Percentiles rank a stretch among this genome's conserved stretches.
phyloP scores from a whole-genome alignment of 495 filamentous ascomycete species.

The Podospora bellae-mahoneyi region DNA sequence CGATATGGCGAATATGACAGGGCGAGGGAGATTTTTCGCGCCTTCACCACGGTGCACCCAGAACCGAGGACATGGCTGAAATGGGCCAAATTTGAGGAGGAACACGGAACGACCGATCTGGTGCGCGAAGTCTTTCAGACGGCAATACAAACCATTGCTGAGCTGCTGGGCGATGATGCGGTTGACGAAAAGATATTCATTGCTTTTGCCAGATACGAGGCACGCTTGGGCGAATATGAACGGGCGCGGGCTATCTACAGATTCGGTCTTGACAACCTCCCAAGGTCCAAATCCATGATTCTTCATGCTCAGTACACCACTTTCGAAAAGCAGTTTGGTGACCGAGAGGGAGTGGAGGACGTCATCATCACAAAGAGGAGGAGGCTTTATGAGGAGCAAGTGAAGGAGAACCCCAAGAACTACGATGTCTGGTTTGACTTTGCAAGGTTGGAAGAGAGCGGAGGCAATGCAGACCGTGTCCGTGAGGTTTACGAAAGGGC shows the following conservation, averaged over 20 bases:
- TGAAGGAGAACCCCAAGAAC: constrained; percentile 88
- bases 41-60: constrained; percentile 90
- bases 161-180: constrained; percentile 89
- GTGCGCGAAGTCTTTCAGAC: constrained; percentile 89
- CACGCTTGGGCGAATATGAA: constrained; percentile 92
- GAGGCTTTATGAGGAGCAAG: constrained; percentile 89
- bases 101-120: constrained; percentile 82
- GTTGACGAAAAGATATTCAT: constrained; percentile 96
- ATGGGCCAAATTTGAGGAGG: constrained; percentile 96
- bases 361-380: constrained; percentile 91
- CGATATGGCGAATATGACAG: constrained; percentile 85
- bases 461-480: constrained; percentile 73
- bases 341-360: constrained; percentile 89
- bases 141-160: constrained; percentile 86
- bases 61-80: constrained; percentile 98
- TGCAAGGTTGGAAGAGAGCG: constrained; percentile 81
- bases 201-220: constrained; percentile 87
- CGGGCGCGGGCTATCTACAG: constrained; percentile 95
- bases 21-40: constrained; percentile 79
- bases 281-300: constrained; percentile 76
- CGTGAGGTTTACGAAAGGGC: constrained; percentile 94
- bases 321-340: constrained; percentile 97
- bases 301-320: constrained; percentile 93
- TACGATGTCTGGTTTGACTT: constrained; percentile 98
- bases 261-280: constrained; percentile 87